Conservation (phyloP, 495 filamentous ascomycete species). For the Podospora comata region DNA sequence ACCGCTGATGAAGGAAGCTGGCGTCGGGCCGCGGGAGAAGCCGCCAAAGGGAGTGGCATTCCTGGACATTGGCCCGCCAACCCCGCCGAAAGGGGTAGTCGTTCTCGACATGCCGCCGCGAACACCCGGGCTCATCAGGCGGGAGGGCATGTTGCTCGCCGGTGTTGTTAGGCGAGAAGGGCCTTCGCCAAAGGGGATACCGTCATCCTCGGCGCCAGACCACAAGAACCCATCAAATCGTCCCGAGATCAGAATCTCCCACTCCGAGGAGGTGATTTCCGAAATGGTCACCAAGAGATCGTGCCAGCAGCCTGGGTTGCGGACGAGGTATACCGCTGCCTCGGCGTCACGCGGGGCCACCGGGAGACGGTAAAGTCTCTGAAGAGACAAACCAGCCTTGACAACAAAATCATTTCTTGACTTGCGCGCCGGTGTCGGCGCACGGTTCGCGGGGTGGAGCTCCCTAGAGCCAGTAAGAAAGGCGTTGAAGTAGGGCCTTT, state of each 20-base stretch:
- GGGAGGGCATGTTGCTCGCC: constrained; percentile 41
- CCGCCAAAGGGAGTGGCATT: constrained; percentile 32
- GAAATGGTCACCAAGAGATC: constrained; percentile 83
- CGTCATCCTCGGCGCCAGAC: constrained; percentile 75
- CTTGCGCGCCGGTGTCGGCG: constrained; percentile 55
- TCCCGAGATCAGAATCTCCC: constrained; percentile 94
- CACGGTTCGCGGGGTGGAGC: constrained; percentile 50
- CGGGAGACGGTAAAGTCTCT: constrained; percentile 76
- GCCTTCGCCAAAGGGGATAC: constrained; percentile 39
- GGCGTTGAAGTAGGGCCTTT: constrained; percentile 73
- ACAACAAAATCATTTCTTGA: constrained; percentile 64
- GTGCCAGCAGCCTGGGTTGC: constrained; percentile 71
- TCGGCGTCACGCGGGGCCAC: constrained; percentile 75
- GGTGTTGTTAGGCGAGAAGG: constrained; percentile 56
- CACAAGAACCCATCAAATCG: constrained; percentile 97
- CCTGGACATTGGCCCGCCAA: constrained; percentile 30
- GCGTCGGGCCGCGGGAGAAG: constrained; percentile 44
- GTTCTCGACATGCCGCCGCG: constrained; percentile 31
- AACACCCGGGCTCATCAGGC: constrained; percentile 31
- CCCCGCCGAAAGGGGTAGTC: constrained; percentile 24
- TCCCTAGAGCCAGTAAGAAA: constrained; percentile 67
- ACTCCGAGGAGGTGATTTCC: constrained; percentile 80
- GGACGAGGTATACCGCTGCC: constrained; percentile 82
- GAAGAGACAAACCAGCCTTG: constrained; percentile 70
- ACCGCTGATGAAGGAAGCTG: constrained; percentile 47